A percentile compares a stretch with the other conserved stretches of the same genome.
Evolutionary conservation across 208 protist genomes (phyloP).

Genomic region (Leishmania turanica): DNA sequence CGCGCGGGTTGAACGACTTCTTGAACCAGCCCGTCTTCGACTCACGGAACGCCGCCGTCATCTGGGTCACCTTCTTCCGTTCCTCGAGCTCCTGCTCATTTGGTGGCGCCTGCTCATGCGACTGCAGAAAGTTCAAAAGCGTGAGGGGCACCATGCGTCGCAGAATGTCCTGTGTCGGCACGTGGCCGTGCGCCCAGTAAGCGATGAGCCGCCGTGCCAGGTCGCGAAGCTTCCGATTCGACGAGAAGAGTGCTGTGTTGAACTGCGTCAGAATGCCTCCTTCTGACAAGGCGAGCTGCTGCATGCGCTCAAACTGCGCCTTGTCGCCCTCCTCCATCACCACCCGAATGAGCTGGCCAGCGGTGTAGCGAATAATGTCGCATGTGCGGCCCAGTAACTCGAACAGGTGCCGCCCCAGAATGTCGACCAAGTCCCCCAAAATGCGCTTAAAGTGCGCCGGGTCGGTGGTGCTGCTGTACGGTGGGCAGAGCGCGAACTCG

Average conservation of each 20-base stretch:
- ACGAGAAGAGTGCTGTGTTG: slow-evolving; percentile 76
- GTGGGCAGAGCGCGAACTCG: slow-evolving; percentile 89
- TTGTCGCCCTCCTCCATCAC: slow-evolving; percentile 92
- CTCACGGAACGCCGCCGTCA: slow-evolving; percentile 63
- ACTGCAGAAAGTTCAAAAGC: slow-evolving; percentile 87
- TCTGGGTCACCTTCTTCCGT: slow-evolving; percentile 54
- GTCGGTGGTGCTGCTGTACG: slow-evolving; percentile 90
- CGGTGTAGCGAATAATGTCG: slow-evolving; percentile 76
- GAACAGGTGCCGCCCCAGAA: slow-evolving; percentile 77
- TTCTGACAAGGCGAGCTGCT: slow-evolving; percentile 79
- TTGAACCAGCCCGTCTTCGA: slow-evolving; percentile 79
- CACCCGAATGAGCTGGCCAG: slow-evolving; percentile 89
- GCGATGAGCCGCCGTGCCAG: slow-evolving; percentile 82
- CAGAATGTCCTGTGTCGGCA: slow-evolving; percentile 81
- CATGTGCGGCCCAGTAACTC: slow-evolving; percentile 79
- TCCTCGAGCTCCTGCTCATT: slow-evolving; percentile 62
- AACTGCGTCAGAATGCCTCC: slow-evolving; percentile 91
- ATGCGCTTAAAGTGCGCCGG: slow-evolving; percentile 61
- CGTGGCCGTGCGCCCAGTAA: slow-evolving; percentile 88
- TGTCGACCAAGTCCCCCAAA: slow-evolving; percentile 69
- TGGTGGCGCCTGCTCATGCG: slow-evolving; percentile 49
- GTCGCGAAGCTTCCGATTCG: slow-evolving; percentile 69
- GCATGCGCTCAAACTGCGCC: slow-evolving; percentile 83
- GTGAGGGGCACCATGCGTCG: slow-evolving; percentile 87
- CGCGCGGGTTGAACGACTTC: slow-evolving; percentile 72